Base-by-base conservation (phyloP, 2,329 filamentous ascomycete genomes). In the Monilinia vaccinii-corymbosi region DNA sequence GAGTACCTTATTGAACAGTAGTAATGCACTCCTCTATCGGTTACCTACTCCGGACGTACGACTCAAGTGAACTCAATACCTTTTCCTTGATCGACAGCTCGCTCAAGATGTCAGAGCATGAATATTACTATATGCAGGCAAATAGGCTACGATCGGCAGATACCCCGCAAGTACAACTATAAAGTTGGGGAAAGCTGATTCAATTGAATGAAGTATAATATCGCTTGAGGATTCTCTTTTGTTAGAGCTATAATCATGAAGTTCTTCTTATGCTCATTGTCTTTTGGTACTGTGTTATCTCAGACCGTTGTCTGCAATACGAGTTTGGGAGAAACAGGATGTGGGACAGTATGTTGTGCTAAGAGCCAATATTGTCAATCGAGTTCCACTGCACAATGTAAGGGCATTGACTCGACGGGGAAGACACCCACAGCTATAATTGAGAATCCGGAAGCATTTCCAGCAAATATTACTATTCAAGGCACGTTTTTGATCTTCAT, bases 361-460 rank as follows among this genome's bases (percentile, higher is more conserved):
- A 31, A 25, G 4, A 40, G 32, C 13, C 51, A 44, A 40, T 55
- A 55, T 25, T 51, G 49, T 16, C n/a, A 25, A 38, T 51, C 32
- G 18, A 18, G 1, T 36, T 14, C 13, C 14, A 4, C 34, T 25
- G 49, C 14, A 51, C 49, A 51, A 38, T 51, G 49, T 16, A 34
- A 38, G 23, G 32, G 38, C 11, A 23, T 11, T 2, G 21, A n/a
- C 31, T 51, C 56, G 18, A 58, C 32, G 8, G n/a, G 18, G 18
- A 31, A 25, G 14, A 42, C 56, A 13, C 45, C 56, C 42, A 51
- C 46, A 5, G 11, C 52, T 16, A 56, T 48, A 23, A 55, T 58
- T n/a, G 50, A 56, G 10, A 65, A 65, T 51, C 62, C 65, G 9
- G 56, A 51, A 11, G 63, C 63, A 13, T 64, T 66, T 44, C 48